These are phyloP conservation scores for Cucurbita argyrosperma DNA, from an alignment of 306 rosid species.

Conservation along the genomic window DNA sequence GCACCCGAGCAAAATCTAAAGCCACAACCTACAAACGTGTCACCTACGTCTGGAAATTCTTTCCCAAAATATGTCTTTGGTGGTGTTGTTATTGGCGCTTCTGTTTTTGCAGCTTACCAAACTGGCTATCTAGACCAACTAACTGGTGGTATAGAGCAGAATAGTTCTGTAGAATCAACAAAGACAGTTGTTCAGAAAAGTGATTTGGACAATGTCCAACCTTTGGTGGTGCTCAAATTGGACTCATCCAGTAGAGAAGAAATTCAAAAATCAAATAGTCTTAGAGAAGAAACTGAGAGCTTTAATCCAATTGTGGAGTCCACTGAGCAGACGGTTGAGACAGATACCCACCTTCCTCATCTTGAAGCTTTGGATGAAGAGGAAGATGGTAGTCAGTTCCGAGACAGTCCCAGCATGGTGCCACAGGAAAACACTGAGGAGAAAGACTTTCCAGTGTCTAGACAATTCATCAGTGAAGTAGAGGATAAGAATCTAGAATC, in stretches of 20 bases:
- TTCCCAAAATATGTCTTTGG: constrained; percentile 41
- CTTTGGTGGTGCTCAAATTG: constrained; percentile 21
- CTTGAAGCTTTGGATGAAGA: constrained; percentile 25
- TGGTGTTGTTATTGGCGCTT: constrained; percentile 52
- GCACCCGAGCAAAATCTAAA: constrained; percentile 20
- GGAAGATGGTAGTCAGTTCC: constrained; percentile 24
- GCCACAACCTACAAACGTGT: constrained; percentile 33
- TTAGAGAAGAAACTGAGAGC: constrained; percentile 2
- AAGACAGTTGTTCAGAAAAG: constrained; percentile 17
- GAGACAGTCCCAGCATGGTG: constrained; percentile 20
- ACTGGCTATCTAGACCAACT: constrained; percentile 51
- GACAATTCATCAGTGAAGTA: neutral
- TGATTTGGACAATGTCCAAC: constrained; percentile 21
- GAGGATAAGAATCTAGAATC: neutral
- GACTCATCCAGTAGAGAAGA: constrained; percentile 28
- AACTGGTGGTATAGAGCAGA: constrained; percentile 27
- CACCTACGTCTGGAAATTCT: constrained; percentile 32
- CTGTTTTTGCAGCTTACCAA: constrained; percentile 51
- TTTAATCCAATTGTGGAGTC: constrained; percentile 17
- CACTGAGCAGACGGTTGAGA: constrained; percentile 35
- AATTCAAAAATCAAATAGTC: neutral
- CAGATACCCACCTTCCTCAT: constrained; percentile 19
- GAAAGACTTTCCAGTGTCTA: constrained; percentile 25
- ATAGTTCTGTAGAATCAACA: constrained; percentile 16
- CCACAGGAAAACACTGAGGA: constrained; percentile 24